Conservation (phyloP, 2,329 filamentous ascomycete species). For the Aspergillus fumigatus region DNA sequence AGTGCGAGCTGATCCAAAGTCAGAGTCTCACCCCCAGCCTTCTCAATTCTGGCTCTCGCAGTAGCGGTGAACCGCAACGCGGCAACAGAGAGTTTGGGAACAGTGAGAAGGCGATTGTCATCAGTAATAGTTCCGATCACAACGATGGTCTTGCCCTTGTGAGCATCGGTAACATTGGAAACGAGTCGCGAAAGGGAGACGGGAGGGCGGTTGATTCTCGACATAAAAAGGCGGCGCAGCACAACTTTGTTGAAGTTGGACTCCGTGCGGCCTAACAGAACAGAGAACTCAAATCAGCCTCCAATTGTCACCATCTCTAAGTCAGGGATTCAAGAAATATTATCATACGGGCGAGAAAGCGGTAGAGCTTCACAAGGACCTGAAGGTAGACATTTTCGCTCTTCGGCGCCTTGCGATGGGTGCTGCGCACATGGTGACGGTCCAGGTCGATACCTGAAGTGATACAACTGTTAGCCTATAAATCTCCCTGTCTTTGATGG, state of each 20-base stretch:
- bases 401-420: constrained; percentile 91
- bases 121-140: constrained; percentile 94
- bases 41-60: constrained; percentile 86
- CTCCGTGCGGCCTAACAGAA: constrained; percentile 76
- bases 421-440: constrained; percentile 59
- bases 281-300: constrained; percentile 16
- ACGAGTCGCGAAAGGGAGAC: constrained; percentile 91
- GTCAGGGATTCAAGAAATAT: constrained; percentile 10
- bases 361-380: constrained; percentile 97
- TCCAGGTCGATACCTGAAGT: constrained; percentile 53
- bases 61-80: constrained; percentile 96
- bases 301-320: constrained; percentile 1
- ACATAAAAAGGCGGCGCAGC: constrained; percentile 96
- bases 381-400: constrained; percentile 97
- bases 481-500: neutral
- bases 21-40: constrained; percentile 89
- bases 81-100: constrained; percentile 90
- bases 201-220: constrained; percentile 94
- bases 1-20: constrained; percentile 97
- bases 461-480: constrained; percentile 10
- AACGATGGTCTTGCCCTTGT: constrained; percentile 74
- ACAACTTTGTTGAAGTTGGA: constrained; percentile 98
- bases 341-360: constrained; percentile 80
- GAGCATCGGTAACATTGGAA: constrained; percentile 57
- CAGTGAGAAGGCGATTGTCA: constrained; percentile 85